phyloP scores from a whole-genome alignment of 805 yeast species.

The Sporopachydermia lactativora region DNA sequence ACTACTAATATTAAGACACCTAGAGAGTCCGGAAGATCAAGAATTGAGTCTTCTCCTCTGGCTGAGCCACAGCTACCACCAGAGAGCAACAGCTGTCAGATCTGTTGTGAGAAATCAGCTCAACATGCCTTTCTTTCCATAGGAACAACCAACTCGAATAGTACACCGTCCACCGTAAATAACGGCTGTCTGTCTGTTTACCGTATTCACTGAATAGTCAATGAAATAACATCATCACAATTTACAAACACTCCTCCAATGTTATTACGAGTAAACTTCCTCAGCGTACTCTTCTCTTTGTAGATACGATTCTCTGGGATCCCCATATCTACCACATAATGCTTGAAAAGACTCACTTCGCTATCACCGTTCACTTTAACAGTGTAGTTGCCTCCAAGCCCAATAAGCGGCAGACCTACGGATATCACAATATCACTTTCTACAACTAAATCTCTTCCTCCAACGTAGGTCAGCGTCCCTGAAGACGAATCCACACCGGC shows the following conservation, averaged over 20 bases:
- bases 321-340: conserved; percentile 28
- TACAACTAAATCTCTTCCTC: conserved; percentile 20
- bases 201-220: too few species aligned
- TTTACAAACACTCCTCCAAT: neutral
- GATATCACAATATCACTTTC: conserved; percentile 25
- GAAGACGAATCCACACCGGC: conserved; percentile 77
- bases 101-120: too few species aligned
- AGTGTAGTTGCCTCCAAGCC: conserved; percentile 18
- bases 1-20: too few species aligned
- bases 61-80: too few species aligned
- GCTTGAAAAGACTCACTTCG: conserved; percentile 19
- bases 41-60: too few species aligned
- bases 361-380: conserved; percentile 16
- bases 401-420: conserved; percentile 31
- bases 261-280: conserved; percentile 1
- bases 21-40: too few species aligned
- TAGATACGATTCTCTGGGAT: conserved; percentile 25
- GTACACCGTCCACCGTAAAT: too few species aligned
- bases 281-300: neutral
- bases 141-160: too few species aligned
- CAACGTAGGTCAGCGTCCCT: conserved; percentile 28
- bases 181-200: too few species aligned
- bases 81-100: too few species aligned
- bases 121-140: too few species aligned
- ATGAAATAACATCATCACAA: conserved; percentile 1